Conservation (phyloP, 345 rosid genomes). For the Salix caprea region DNA sequence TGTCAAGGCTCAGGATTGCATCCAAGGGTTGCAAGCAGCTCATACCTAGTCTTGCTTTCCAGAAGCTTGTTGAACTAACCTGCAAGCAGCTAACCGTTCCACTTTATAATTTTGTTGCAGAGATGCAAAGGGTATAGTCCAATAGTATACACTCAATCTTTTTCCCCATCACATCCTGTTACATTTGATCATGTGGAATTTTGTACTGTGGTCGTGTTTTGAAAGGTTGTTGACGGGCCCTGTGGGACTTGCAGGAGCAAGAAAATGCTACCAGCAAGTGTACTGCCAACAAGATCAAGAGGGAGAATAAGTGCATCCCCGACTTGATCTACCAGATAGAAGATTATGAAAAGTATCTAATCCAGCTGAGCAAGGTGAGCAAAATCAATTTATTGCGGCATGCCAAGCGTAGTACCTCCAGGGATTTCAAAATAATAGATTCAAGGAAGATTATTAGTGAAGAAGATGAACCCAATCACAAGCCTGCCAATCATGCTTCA, state of each 20-base stretch:
- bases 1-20: constrained; percentile 66
- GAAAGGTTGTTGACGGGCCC: constrained; percentile 1
- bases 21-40: constrained; percentile 72
- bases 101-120: constrained; percentile 66
- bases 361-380: constrained; percentile 67
- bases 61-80: constrained; percentile 71
- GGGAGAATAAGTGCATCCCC: constrained; percentile 86
- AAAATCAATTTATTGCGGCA: constrained; percentile 69
- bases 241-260: constrained; percentile 44
- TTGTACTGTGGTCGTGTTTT: background rate
- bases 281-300: constrained; percentile 64
- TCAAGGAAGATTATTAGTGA: constrained; percentile 15
- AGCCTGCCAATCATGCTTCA: constrained; percentile 5
- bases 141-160: background rate
- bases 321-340: constrained; percentile 80
- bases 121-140: constrained; percentile 49
- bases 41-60: constrained; percentile 58
- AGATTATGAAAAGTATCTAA: constrained; percentile 70
- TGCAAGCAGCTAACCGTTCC: constrained; percentile 73
- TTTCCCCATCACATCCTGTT: background rate
- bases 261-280: constrained; percentile 50
- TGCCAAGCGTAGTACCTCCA: constrained; percentile 79
- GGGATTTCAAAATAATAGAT: constrained; percentile 75
- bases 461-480: constrained; percentile 33
- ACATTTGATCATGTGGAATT: background rate